Evolutionary conservation across 129 eudicot genomes (phyloP).

Genomic region (Escallonia rubra): DNA sequence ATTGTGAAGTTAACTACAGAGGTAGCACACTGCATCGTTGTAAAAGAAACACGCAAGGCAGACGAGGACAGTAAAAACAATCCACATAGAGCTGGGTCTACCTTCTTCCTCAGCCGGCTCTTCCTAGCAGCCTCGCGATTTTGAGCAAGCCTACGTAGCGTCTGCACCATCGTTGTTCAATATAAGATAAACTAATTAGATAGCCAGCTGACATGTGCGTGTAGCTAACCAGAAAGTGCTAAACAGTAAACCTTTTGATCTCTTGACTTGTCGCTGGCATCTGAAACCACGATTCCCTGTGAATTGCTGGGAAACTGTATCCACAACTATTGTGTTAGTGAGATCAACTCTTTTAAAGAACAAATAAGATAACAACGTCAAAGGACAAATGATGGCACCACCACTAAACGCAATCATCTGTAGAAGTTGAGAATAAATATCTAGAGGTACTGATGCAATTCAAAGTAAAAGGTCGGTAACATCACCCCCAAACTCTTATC

Average conservation of each 20-base stretch:
- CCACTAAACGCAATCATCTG: constrained; percentile 6
- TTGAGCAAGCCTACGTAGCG: constrained; percentile 95
- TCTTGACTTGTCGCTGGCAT: constrained; percentile 83
- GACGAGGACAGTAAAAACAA: background rate
- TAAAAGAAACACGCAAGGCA: background rate
- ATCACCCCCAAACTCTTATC: constrained; percentile 37
- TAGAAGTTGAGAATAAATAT: background rate
- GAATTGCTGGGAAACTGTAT: constrained; percentile 52
- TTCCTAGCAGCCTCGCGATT: constrained; percentile 96
- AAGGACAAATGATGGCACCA: background rate
- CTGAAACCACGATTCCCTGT: constrained; percentile 58
- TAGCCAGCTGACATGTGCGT: background rate
- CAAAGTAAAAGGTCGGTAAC: background rate
- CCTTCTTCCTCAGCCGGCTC: constrained; percentile 84
- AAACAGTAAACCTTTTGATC: constrained; percentile 69
- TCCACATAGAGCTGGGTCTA: constrained; percentile 16
- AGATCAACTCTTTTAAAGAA: background rate
- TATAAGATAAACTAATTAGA: constrained; percentile 8
- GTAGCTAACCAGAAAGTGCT: constrained; percentile 3
- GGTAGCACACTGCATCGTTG: no score
- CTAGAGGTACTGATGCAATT: background rate
- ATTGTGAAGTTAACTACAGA: no score
- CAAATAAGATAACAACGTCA: background rate
- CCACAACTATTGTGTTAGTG: constrained; percentile 15
- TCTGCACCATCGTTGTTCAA: constrained; percentile 32